These are phyloP conservation scores for Dalbergia oliveri DNA, from an alignment of 306 rosid genomes.

Conservation along the genomic window DNA sequence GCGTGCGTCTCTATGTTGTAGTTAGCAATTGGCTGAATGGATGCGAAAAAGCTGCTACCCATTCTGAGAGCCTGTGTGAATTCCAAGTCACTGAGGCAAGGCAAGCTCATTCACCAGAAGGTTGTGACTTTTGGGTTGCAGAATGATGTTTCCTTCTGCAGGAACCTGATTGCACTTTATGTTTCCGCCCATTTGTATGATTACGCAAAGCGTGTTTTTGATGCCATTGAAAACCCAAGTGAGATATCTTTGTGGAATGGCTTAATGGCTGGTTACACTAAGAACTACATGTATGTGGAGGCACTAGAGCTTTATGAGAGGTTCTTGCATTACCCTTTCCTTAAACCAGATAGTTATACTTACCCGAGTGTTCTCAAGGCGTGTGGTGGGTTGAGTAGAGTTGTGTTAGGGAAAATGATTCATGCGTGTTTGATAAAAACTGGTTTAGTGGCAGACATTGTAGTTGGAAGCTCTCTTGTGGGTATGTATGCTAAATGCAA, in stretches of 20 bases:
- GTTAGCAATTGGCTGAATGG: neutral
- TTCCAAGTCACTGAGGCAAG: constrained; percentile 63
- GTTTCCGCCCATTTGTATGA: constrained; percentile 57
- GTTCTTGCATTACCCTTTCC: constrained; percentile 49
- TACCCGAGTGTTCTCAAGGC: constrained; percentile 84
- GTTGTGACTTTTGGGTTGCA: constrained; percentile 68
- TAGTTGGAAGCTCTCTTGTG: constrained; percentile 70
- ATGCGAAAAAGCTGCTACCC: constrained; percentile 54
- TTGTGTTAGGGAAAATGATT: constrained; percentile 57
- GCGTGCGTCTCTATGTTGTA: too few species aligned
- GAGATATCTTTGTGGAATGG: constrained; percentile 77
- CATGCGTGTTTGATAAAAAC: constrained; percentile 68
- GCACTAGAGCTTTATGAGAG: constrained; percentile 66
- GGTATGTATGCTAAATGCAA: constrained; percentile 77
- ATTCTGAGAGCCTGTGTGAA: constrained; percentile 58
- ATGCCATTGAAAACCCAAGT: constrained; percentile 53
- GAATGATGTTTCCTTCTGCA: constrained; percentile 57
- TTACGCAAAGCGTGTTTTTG: constrained; percentile 64
- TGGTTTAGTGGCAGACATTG: constrained; percentile 66
- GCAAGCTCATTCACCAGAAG: constrained; percentile 74
- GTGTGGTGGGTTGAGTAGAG: constrained; percentile 63
- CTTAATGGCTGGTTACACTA: constrained; percentile 73
- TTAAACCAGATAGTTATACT: constrained; percentile 69
- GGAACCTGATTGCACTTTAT: constrained; percentile 65
- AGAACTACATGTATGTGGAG: constrained; percentile 67